A percentile compares a stretch with the other conserved stretches of the same genome.
Evolutionary conservation across 345 rosid genomes (phyloP).

Genomic region (Anacardium occidentale): DNA sequence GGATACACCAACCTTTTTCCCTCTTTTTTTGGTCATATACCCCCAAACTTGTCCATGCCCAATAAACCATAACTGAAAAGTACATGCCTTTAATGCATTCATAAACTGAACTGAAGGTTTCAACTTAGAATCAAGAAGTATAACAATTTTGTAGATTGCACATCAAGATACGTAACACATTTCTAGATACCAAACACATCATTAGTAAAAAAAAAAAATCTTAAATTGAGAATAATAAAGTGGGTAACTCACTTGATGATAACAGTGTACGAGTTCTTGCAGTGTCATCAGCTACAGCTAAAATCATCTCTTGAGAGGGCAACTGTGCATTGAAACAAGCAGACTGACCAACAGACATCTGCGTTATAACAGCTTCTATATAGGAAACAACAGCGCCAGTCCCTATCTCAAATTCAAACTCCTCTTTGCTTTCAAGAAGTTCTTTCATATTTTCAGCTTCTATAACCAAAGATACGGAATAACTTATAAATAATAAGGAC

Average conservation of each 20-base stretch:
- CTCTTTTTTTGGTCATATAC: background rate
- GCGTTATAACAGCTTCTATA: slow-evolving; percentile 62
- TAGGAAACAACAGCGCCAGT: slow-evolving; percentile 59
- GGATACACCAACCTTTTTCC: background rate
- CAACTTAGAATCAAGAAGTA: slow-evolving; percentile 10
- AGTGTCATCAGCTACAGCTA: slow-evolving; percentile 62
- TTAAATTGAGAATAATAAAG: slow-evolving; percentile 15
- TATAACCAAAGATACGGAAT: slow-evolving; percentile 56
- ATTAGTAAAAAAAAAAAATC: background rate
- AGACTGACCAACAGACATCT: slow-evolving; percentile 86
- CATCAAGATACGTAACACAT: slow-evolving; percentile 7
- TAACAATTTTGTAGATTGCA: slow-evolving; percentile 5
- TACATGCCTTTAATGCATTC: slow-evolving; percentile 2
- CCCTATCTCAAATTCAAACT: slow-evolving; percentile 91
- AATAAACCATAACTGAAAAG: background rate
- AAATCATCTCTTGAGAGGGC: slow-evolving; percentile 48
- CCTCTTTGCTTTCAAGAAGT: slow-evolving; percentile 78
- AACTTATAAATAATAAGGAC: slow-evolving; percentile 53
- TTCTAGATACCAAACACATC: background rate
- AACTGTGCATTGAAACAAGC: slow-evolving; percentile 46
- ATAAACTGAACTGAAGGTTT: slow-evolving; percentile 6
- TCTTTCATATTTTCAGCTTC: slow-evolving; percentile 46
- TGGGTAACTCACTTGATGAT: slow-evolving; percentile 49
- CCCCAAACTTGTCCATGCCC: background rate
- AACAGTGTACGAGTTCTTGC: slow-evolving; percentile 38